phyloP scores from a whole-genome alignment of 2,329 filamentous ascomycete species.

The Periglandula ipomoeae region DNA sequence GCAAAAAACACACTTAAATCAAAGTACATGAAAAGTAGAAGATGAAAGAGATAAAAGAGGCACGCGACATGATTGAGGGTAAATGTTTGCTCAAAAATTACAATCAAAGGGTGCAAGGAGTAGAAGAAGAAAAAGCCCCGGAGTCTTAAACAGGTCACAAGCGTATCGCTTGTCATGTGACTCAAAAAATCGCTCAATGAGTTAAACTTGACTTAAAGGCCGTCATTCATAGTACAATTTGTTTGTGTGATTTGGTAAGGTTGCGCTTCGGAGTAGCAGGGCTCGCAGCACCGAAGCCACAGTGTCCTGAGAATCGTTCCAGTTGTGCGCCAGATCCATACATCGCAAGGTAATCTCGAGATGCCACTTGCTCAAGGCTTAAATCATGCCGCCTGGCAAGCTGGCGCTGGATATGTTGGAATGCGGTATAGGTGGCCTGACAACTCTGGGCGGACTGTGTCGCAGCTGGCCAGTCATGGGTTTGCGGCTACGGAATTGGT shows the following conservation, averaged over 20 bases:
- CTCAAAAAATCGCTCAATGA: conserved; percentile 2
- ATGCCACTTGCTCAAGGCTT: too few species aligned
- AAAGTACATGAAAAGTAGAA: conserved; percentile 5
- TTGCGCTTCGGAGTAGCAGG: background rate
- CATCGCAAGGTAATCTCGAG: too few species aligned
- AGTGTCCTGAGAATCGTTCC: background rate
- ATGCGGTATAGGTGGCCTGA: conserved; percentile 5
- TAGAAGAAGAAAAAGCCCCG: background rate
- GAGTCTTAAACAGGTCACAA: background rate
- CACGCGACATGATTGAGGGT: conserved; percentile 3
- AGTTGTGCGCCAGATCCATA: too few species aligned
- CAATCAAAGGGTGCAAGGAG: conserved; percentile 3
- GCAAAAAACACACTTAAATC: conserved; percentile 4
- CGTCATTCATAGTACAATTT: conserved; percentile 9
- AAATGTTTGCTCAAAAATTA: conserved; percentile 7
- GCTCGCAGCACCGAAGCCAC: background rate
- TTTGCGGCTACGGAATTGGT: conserved; percentile 1
- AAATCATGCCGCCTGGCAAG: conserved; percentile 39
- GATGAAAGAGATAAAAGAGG: conserved; percentile 9
- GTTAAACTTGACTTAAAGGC: conserved; percentile 1
- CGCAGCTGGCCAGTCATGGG: background rate
- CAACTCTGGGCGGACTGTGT: conserved; percentile 2
- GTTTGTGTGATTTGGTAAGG: background rate
- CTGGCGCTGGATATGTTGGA: conserved; percentile 20
- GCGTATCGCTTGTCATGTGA: background rate